Base-by-base conservation (phyloP, 371 early-diverging fungal genomes). In the Actinomucor elegans region DNA sequence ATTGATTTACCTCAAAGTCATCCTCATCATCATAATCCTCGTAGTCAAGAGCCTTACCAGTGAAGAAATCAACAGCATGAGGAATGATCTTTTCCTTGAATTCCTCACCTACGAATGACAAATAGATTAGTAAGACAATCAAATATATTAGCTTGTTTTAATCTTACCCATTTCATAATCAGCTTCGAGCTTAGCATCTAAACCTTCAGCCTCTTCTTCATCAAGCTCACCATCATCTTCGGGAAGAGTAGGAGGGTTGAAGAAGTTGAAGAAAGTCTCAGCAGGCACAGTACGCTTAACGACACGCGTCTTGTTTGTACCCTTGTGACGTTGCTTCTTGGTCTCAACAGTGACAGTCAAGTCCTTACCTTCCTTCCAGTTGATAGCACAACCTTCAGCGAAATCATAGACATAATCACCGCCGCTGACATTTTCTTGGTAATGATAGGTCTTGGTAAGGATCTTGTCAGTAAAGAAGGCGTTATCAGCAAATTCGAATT, bases 251-350 rank as follows among this genome's bases (percentile, higher is more conserved):
- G 91, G 91, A 23, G 97, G 93, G 32, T 63, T 83, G 80, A 98
- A 98, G 85, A 96, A 97, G 52, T 79, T 74, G 85, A 98, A 98
- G 89, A 98, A 98, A 47, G 97, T 89, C 45, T 92, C 91, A 36
- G 90, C 83, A 38, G 96, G 97, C 28, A 94, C 93, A 34, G 92
- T 91, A 66, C 91, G 93, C 86, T 94, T 96, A 69, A 98, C 92
- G 28, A 96, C 88, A 53, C 99, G 93, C 31, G 96, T 95, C 85
- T 95, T 93, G 88, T 97, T 97, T 72, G 96, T 94, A 75, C 87
- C 83, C 88, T 96, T 96, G 82, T 97, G 93, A 57, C 98, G 92
- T 83, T 98, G 98, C 78, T 94, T 98, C 86, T 92, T 95, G 66
- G 92, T 87, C 73, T 96, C 97, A 45, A 94, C 81, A 10, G 85